Percentiles rank a stretch among this genome's conserved stretches.
Evolutionary conservation across 1,139 yeast species (phyloP).

Genomic region (Pichia sp.): DNA sequence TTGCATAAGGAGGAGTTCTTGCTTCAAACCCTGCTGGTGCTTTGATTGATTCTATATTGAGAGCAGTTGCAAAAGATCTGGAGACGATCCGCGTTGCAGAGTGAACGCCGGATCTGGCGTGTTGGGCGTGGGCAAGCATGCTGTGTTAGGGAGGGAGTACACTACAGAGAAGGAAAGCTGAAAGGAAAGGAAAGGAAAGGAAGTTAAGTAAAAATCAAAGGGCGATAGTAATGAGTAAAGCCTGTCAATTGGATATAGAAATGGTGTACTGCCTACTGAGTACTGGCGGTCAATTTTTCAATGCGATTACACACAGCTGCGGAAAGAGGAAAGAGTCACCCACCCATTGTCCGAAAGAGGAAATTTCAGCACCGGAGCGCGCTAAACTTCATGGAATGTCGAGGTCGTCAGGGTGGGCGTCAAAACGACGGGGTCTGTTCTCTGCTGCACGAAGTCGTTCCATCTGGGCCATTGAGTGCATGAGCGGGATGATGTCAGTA

Average conservation of each 20-base stretch:
- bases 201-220: no score
- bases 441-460: slow-evolving; percentile 13
- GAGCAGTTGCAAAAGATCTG: slow-evolving; percentile 22
- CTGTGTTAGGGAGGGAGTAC: background rate
- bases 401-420: slow-evolving; percentile 14
- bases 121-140: slow-evolving; percentile 12
- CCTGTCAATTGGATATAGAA: no score
- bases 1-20: slow-evolving; percentile 83
- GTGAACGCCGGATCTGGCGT: slow-evolving; percentile 2
- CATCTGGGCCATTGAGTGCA: slow-evolving; percentile 23
- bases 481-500: slow-evolving; percentile 21
- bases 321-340: no score
- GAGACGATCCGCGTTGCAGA: no score
- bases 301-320: no score
- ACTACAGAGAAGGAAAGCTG: background rate
- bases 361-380: no score
- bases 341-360: no score
- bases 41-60: slow-evolving; percentile 16
- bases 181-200: background rate
- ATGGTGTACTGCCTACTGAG: no score
- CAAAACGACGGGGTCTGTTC: slow-evolving; percentile 13
- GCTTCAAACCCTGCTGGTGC: slow-evolving; percentile 57
- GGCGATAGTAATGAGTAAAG: no score
- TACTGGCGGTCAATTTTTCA: no score
- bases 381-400: no score